Conservation (phyloP, 208 protist genomes). For the Strigomonas culicis region DNA sequence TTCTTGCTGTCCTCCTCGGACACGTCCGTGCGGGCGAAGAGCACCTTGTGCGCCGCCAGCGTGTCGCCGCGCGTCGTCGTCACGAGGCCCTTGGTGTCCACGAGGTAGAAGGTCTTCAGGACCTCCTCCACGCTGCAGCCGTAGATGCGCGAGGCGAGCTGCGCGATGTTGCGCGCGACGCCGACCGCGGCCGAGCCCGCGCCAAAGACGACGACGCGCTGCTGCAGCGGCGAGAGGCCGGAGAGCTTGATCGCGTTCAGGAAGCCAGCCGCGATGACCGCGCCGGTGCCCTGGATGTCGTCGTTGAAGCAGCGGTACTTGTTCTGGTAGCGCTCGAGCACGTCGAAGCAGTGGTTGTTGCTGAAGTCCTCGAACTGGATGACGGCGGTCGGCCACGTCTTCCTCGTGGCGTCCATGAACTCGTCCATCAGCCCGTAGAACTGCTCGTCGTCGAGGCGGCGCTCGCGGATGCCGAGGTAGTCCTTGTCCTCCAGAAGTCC, state of each 20-base stretch:
- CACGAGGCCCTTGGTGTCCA: slow-evolving; percentile 92
- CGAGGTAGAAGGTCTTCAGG: slow-evolving; percentile 84
- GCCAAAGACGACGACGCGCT: slow-evolving; percentile 88
- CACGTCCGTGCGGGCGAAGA: slow-evolving; percentile 83
- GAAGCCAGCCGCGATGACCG: slow-evolving; percentile 92
- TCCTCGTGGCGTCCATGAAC: slow-evolving; percentile 82
- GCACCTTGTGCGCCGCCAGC: slow-evolving; percentile 84
- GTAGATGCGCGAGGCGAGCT: slow-evolving; percentile 55
- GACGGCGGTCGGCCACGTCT: slow-evolving; percentile 75
- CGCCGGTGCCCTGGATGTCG: slow-evolving; percentile 97
- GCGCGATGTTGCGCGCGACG: slow-evolving; percentile 93
- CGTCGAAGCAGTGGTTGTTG: slow-evolving; percentile 92
- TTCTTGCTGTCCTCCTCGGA: slow-evolving; percentile 56
- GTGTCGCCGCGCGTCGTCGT: slow-evolving; percentile 78
- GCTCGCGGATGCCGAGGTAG: slow-evolving; percentile 85
- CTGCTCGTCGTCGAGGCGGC: slow-evolving; percentile 52
- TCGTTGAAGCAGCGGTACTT: slow-evolving; percentile 96
- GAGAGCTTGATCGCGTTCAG: slow-evolving; percentile 82
- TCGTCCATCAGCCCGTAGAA: slow-evolving; percentile 93
- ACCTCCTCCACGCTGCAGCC: slow-evolving; percentile 76
- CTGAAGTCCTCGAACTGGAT: slow-evolving; percentile 97
- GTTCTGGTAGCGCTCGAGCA: slow-evolving; percentile 92
- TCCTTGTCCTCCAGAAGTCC: slow-evolving; percentile 58
- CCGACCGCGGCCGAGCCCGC: slow-evolving; percentile 93
- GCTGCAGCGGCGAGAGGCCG: slow-evolving; percentile 39